Evolutionary conservation across 2,329 filamentous ascomycete genomes (phyloP).

Genomic region (Ophiostoma angusticollis): DNA sequence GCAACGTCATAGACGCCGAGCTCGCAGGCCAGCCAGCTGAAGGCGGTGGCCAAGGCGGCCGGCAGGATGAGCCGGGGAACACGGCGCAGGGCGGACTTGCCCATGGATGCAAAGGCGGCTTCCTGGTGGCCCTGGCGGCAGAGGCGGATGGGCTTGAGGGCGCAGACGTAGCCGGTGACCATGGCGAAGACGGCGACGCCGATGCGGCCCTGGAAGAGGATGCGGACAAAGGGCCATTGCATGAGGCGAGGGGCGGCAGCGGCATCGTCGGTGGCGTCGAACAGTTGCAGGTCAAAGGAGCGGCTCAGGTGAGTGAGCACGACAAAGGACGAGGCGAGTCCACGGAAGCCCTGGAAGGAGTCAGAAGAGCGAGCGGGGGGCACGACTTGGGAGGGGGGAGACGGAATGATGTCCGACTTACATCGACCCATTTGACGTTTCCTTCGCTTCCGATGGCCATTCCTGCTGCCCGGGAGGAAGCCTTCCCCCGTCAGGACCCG

Average conservation of each 20-base stretch:
- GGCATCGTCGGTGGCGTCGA: conserved; percentile 24
- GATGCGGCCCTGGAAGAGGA: conserved; percentile 47
- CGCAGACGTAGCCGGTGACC: conserved; percentile 52
- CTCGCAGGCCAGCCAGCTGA: conserved; percentile 41
- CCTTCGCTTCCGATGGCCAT: conserved; percentile 32
- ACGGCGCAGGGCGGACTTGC: conserved; percentile 44
- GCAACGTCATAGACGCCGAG: conserved; percentile 44
- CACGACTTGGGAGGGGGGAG: no score
- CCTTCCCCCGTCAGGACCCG: no score
- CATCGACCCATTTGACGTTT: conserved; percentile 49
- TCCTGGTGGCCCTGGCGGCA: conserved; percentile 40
- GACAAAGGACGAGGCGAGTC: conserved; percentile 40
- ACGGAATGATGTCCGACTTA: conserved; percentile 24
- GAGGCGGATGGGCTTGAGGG: conserved; percentile 45
- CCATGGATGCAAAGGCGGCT: conserved; percentile 39
- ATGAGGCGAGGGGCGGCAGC: conserved; percentile 34
- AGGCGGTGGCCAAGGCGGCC: conserved; percentile 37
- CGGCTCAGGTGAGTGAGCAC: conserved; percentile 41
- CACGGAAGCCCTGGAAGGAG: conserved; percentile 36
- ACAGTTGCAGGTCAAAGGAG: conserved; percentile 26
- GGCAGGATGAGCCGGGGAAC: conserved; percentile 46
- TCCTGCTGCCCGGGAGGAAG: no score
- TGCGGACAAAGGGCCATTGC: conserved; percentile 46
- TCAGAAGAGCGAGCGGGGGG: no score
- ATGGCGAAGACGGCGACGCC: conserved; percentile 56